Evolutionary conservation across 306 rosid genomes (phyloP), one percentile per base, ranked within the genome.

Genomic region (Rosa chinensis): DNA sequence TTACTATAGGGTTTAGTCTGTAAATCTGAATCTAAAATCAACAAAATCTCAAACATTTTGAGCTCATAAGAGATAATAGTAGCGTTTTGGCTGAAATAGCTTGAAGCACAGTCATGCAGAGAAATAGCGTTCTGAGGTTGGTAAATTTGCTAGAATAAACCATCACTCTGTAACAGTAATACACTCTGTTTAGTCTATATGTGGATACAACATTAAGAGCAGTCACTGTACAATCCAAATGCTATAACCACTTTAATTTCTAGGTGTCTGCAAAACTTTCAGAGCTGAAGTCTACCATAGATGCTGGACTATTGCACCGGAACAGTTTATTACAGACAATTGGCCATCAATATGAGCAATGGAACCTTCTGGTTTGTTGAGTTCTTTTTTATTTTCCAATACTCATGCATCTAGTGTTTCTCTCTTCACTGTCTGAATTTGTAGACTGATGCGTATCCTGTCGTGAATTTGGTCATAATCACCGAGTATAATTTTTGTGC

Each of bases 271-370:
- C 82, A 79, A 90, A 80, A 85, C 84, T 94, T 84, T 87, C 89
- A 82, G 97, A 92, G 82, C 83, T 94, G 84, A 92, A 88, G 94
- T 81, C 86, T 44, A 89, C 97, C 44, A 89, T 94, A 42, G 94
- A 94, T 83, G 90, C 71, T 63, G 97, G 98, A 72, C 63, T 87
- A 80, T 77, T 84, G 75, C 97, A 92, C 66, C 70, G 85, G 75
- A 88, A 86, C 72, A 90, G 78, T 81, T 82, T 92, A 70, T 67
- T 94, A 78, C 91, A 86, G 83, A 86, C 86, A 82, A 87, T 92
- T 86, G 93, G 88, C 75, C 73, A 82, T 88, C 87, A 89, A 66
- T 85, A 84, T 80, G 98, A 90, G 86, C 90, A 83, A 69, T 90
- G 97, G 97, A 90, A 84, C 78, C 79, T 88, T 84, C 85, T 82